Evolutionary conservation across 768 basidiomycete species (phyloP).

Genomic region (Suillus variegatus): DNA sequence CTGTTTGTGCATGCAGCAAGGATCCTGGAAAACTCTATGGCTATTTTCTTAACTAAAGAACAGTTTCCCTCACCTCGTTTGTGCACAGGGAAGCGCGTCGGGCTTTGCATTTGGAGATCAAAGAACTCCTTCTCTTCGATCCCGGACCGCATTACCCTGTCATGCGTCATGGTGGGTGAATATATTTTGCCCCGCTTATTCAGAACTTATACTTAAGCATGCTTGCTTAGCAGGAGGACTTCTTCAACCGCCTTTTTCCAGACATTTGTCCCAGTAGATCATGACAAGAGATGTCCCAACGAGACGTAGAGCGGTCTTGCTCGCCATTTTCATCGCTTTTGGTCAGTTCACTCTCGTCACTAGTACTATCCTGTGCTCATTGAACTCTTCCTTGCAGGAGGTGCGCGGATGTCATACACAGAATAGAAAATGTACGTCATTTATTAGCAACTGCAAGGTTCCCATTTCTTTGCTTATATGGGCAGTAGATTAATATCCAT

Average conservation of each 20-base stretch:
- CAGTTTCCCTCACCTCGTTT: not conserved
- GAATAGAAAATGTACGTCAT: not conserved
- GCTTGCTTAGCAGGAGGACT: not conserved
- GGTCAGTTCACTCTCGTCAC: conserved; percentile 41
- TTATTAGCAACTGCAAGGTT: conserved; percentile 3
- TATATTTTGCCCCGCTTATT: not conserved
- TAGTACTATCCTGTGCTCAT: not conserved
- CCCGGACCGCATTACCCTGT: conserved; percentile 11
- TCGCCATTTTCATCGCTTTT: conserved; percentile 74
- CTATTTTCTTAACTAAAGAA: not conserved
- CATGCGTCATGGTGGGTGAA: conserved; percentile 18
- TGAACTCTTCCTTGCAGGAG: conserved; percentile 17
- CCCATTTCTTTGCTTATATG: conserved; percentile 2
- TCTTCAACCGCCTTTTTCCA: not conserved
- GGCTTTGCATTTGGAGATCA: not conserved
- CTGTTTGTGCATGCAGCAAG: not conserved
- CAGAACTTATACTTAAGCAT: conserved; percentile 15
- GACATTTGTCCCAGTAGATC: conserved; percentile 1
- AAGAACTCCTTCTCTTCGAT: conserved; percentile 6
- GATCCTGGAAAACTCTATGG: not conserved
- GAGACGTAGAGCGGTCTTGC: conserved; percentile 61
- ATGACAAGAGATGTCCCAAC: conserved; percentile 51
- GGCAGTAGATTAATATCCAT: not conserved
- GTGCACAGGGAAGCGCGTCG: too few species aligned
- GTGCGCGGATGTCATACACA: conserved; percentile 14